phyloP scores from a whole-genome alignment of 805 yeast species.

The Yarrowia sp. region DNA sequence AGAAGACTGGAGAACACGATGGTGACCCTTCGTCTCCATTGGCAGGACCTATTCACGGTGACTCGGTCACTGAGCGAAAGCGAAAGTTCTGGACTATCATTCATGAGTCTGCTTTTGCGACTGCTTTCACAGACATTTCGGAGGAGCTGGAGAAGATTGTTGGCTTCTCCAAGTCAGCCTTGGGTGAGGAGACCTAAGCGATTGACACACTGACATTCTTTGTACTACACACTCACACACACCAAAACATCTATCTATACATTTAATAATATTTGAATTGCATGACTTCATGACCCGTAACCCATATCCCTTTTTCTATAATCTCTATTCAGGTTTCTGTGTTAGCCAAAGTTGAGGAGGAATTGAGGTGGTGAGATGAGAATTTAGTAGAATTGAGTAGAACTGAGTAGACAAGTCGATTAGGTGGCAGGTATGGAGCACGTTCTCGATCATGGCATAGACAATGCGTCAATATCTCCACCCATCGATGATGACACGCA shows the following conservation, averaged over 20 bases:
- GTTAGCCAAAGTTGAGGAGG: background rate
- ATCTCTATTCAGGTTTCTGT: constrained; percentile 14
- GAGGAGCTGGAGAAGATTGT: constrained; percentile 54
- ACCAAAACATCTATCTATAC: constrained; percentile 15
- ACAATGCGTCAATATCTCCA: no score
- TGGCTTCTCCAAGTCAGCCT: constrained; percentile 52
- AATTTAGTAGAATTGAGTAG: no score
- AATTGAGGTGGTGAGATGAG: no score
- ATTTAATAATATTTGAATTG: constrained; percentile 35
- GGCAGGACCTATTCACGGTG: constrained; percentile 1
- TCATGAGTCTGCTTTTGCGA: constrained; percentile 59
- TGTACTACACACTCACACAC: background rate
- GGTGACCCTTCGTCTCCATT: background rate
- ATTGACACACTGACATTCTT: background rate
- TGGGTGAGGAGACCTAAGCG: constrained; percentile 54
- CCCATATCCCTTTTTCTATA: constrained; percentile 1
- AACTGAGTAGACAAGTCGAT: no score
- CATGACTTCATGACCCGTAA: constrained; percentile 17
- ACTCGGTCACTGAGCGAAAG: constrained; percentile 34
- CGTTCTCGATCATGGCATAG: no score
- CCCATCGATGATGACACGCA: no score
- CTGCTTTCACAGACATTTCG: constrained; percentile 57
- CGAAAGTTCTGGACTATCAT: constrained; percentile 56
- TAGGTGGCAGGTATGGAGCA: no score
- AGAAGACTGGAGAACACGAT: background rate